Percentiles rank a stretch among this genome's conserved stretches.
Evolutionary conservation across 768 basidiomycete species (phyloP).

Genomic region (Amanita molliuscula): DNA sequence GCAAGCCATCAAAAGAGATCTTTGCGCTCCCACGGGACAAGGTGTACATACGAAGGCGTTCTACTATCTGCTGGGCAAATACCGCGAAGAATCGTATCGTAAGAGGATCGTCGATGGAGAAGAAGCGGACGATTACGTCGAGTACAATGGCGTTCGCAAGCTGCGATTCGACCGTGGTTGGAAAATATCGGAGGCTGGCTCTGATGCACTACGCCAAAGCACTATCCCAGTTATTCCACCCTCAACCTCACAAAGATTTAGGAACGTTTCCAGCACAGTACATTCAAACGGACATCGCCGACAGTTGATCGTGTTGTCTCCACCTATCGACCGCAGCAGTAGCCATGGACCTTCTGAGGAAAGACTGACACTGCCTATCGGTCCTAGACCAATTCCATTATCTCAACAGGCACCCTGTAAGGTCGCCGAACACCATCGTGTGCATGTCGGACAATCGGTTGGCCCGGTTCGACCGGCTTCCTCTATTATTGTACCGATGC

Average conservation of each 20-base stretch:
- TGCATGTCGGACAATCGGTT: background rate
- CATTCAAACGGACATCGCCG: background rate
- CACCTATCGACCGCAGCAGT: slow-evolving; percentile 12
- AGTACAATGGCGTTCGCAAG: slow-evolving; percentile 17
- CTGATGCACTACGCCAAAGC: background rate
- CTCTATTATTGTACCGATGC: slow-evolving; percentile 11
- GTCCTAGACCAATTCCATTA: slow-evolving; percentile 31
- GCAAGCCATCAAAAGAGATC: slow-evolving; percentile 48
- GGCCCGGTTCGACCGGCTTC: slow-evolving; percentile 13
- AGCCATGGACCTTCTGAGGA: slow-evolving; percentile 20
- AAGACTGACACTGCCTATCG: slow-evolving; percentile 38
- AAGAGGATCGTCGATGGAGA: slow-evolving; percentile 38
- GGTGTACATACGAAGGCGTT: slow-evolving; percentile 81
- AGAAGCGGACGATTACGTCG: slow-evolving; percentile 20
- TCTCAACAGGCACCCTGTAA: slow-evolving; percentile 8
- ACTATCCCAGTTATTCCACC: background rate
- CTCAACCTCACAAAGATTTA: background rate
- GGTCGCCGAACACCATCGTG: slow-evolving; percentile 5
- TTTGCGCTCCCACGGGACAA: slow-evolving; percentile 58
- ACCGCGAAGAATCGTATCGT: slow-evolving; percentile 47
- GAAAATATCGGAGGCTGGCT: slow-evolving; percentile 14
- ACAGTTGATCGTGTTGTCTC: slow-evolving; percentile 3
- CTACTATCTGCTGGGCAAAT: slow-evolving; percentile 73
- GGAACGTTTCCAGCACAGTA: background rate
- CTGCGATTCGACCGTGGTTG: slow-evolving; percentile 28